Evolutionary conservation across 1,284 basidiomycete genomes (phyloP), one percentile per base, ranked within the genome.

Genomic region (Puccinia sorghi): DNA sequence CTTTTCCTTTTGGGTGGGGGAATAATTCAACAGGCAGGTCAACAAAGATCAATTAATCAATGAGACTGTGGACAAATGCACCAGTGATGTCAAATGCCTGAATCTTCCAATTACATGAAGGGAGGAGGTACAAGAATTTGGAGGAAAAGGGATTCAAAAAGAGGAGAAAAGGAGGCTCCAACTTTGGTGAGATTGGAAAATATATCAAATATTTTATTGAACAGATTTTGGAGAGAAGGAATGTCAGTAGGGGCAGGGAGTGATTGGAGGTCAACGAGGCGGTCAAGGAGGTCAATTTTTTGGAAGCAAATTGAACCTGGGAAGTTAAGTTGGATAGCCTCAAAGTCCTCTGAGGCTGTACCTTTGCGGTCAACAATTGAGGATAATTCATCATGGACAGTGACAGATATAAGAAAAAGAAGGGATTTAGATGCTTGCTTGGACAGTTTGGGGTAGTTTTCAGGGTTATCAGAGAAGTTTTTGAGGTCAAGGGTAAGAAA

Each of bases 181-280:
- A 56, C 25, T 17, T 56, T 56, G 54, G 7, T 7, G 32, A 39
- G 32, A 13, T 17, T 22, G 20, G 27, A 2, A 22, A 63, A 63
- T 2, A 17, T 63, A 2, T 63, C 32, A 22, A 63, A 63, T 63
- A 63, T 15, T 25, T 63, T 63, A n/a, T 63, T 63, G 61, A 63
- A 63, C 5, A 63, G 32, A 17, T n/a, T n/a, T 15, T n/a, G 11
- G 61, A 32, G 8, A 63, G 2, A 3, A 15, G 32, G 8, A 13
- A 20, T 7, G 39, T 63, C 32, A 25, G 39, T 63, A 2, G 32
- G 17, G 6, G 39, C 32, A 20, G 13, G 11, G 2, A 13, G 17
- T 4, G 22, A 7, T 7, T n/a, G 15, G 13, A 64, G 39, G 1
- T 64, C 63, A n/a, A 64, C 17, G 11, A 64, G 17, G 20, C 43